Evolutionary conservation across 805 yeast species (phyloP).

Genomic region (Isabelozyma heimii): DNA sequence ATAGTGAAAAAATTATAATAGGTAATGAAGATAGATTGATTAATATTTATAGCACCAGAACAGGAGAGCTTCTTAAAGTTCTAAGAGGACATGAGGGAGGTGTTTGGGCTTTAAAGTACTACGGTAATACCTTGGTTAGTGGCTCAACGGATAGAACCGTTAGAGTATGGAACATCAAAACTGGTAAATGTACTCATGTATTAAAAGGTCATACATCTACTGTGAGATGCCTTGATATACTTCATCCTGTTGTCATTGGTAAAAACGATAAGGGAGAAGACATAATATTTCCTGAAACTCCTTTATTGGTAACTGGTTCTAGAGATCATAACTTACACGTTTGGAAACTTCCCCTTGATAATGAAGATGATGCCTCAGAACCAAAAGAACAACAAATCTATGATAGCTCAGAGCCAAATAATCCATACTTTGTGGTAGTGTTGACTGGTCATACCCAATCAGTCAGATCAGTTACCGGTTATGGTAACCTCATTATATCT

Average conservation of each 20-base stretch:
- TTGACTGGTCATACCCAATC: slow-evolving; percentile 49
- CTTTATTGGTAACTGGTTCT: slow-evolving; percentile 57
- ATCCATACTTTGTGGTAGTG: slow-evolving; percentile 67
- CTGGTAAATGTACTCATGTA: slow-evolving; percentile 86
- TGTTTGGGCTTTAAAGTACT: slow-evolving; percentile 95
- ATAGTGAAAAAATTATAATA: slow-evolving; percentile 83
- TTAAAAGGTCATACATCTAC: slow-evolving; percentile 92
- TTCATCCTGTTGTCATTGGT: slow-evolving; percentile 65
- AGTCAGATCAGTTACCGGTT: slow-evolving; percentile 84
- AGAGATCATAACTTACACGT: slow-evolving; percentile 45
- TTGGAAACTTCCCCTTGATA: slow-evolving; percentile 55
- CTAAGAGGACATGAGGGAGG: slow-evolving; percentile 94
- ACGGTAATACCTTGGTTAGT: slow-evolving; percentile 78
- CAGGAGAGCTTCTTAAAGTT: slow-evolving; percentile 62
- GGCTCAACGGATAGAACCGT: slow-evolving; percentile 96
- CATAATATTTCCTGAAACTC: slow-evolving; percentile 56
- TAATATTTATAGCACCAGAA: slow-evolving; percentile 72
- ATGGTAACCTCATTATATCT: slow-evolving; percentile 77
- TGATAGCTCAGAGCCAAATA: slow-evolving; percentile 38
- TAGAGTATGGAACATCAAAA: slow-evolving; percentile 85
- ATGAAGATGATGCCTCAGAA: slow-evolving; percentile 32
- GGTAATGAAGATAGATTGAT: slow-evolving; percentile 88
- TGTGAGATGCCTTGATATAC: slow-evolving; percentile 84
- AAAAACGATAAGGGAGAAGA: slow-evolving; percentile 57
- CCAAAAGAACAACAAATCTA: slow-evolving; percentile 21